Evolutionary conservation across 257 asterid genomes (phyloP), one percentile per base, ranked within the genome.

Genomic region (Solanum sejunctum): DNA sequence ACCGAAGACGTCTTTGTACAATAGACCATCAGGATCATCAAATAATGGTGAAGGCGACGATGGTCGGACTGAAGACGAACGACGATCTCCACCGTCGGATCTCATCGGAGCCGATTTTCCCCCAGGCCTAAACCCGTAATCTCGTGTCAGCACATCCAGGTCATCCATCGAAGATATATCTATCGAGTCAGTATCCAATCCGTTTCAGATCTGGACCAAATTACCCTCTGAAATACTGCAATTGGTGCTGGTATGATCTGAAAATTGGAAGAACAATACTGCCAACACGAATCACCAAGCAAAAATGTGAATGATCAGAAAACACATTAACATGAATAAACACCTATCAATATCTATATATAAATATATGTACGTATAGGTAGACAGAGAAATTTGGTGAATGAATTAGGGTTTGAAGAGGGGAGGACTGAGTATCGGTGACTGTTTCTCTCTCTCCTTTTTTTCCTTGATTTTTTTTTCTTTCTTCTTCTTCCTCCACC

Each of bases 41-140:
- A 58, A 71, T 16, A 66, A 45, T 11, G 79, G 81, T 12, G 85
- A 66, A 39, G 85, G 55, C 0, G 88, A 32, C 15, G 83, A 45
- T 12, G 98, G 82, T 90, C 96, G 87, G 63, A 83, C 77, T 79
- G 96, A 86, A 43, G 88, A 32, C 64, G 91, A 41, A 72, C 94
- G 95, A 72, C 88, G 95, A 89, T 94, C 97, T 67, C 88, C 91
- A 90, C 69, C 85, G 41, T 91, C 89, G 75, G 99, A 92, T 93
- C 98, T 92, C 99, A 95, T 95, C 64, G 99, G 99, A 56, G 94
- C 94, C 23, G 99, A 90, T 92, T 97, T 95, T 21, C 98, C 98
- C 55, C 91, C 93, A 7, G 95, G 88, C 21, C 93, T 90, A 63
- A 90, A 88, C 77, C 98, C 98, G 85, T 88, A 92, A 73, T 92